Conservation (phyloP, 495 filamentous ascomycete species). For the Xylaria flabelliformis region DNA sequence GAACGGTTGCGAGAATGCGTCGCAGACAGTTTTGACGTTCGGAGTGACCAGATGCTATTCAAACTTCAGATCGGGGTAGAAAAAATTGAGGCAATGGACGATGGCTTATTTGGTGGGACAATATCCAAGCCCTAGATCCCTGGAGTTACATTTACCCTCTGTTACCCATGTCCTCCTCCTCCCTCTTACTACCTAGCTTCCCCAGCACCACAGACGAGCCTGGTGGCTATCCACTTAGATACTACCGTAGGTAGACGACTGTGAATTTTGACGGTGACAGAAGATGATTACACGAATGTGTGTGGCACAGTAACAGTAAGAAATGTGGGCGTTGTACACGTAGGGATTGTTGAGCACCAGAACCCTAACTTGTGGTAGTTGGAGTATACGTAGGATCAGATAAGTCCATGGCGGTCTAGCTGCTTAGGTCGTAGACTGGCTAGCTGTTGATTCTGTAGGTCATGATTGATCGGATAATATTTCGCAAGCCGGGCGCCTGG, state of each 20-base stretch:
- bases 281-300: slow-evolving; percentile 10
- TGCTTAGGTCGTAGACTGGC: neutral
- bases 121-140: neutral
- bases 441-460: neutral
- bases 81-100: neutral
- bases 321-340: slow-evolving; percentile 18
- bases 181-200: slow-evolving; percentile 8
- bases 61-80: neutral
- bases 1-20: neutral
- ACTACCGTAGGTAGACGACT: neutral
- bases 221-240: neutral
- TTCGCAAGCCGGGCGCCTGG: slow-evolving; percentile 7
- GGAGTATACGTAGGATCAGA: neutral
- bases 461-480: slow-evolving; percentile 7
- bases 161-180: slow-evolving; percentile 3
- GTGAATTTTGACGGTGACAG: neutral
- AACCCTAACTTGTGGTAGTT: slow-evolving; percentile 1
- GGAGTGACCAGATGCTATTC: neutral
- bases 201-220: neutral
- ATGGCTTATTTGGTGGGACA: slow-evolving; percentile 21
- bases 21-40: neutral
- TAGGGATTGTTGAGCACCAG: slow-evolving; percentile 1
- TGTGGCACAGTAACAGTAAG: slow-evolving; percentile 14
- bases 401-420: neutral
- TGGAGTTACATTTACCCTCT: slow-evolving; percentile 6